Base-by-base conservation (phyloP, 768 basidiomycete genomes). In the Lactifluus echinatus region DNA sequence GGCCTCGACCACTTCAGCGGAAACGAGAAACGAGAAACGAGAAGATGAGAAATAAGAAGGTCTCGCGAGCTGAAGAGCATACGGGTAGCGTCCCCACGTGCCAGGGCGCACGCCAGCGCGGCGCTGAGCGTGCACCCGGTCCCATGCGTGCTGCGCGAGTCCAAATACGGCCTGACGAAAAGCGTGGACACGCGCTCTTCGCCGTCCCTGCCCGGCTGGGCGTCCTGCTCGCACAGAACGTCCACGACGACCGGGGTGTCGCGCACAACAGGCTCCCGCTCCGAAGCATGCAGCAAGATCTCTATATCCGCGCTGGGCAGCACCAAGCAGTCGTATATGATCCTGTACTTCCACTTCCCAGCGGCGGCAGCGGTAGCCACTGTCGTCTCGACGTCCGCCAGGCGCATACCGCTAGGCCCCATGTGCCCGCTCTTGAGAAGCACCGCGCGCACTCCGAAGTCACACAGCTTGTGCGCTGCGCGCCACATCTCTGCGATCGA, bases 41-140 rank as follows among this genome's bases (percentile, higher is more conserved):
- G 19, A 24, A n/a, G n/a, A n/a, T n/a, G n/a, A n/a, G n/a, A n/a
- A 23, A 36, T 10, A 31, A 31, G 28, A 19, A 15, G n/a, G n/a
- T n/a, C n/a, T n/a, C n/a, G n/a, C n/a, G n/a, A n/a, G n/a, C n/a
- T 11, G 8, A 34, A 36, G 26, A 60, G 76, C n/a, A n/a, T 50
- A 77, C 75, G 58, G n/a, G 60, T 49, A 10, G n/a, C n/a, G n/a
- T 59, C 62, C 56, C 81, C 83, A 44, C 72, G 73, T 2, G 80
- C 85, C 15, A 93, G 72, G 4, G 75, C 75, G 53, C 82, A 83
- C 2, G 85, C 84, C 17, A 95, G 77, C 0, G 91, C 89, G 0
- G 93, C 84, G 45, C 84, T 85, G n/a, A 96, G 74, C 0, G 93
- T 96, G 68, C 93, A 96, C 2, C 93, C 93, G 0, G 93, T 96